These are phyloP conservation scores for Daldinia childiae DNA, from an alignment of 495 filamentous ascomycete species.

Conservation along the genomic window DNA sequence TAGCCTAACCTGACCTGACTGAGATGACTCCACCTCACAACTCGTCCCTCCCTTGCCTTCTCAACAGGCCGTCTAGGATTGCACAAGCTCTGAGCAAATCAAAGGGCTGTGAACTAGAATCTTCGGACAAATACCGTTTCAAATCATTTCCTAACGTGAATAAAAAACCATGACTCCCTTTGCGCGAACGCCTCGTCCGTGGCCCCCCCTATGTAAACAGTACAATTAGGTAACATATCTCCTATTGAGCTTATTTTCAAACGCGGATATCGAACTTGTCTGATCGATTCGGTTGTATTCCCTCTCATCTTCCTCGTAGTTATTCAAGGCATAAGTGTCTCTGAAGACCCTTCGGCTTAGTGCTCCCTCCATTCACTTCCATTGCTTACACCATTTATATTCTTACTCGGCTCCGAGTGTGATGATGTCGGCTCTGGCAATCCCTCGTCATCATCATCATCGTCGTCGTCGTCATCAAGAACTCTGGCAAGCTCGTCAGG, in stretches of 20 bases:
- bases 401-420: conserved; percentile 23
- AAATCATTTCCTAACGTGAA: conserved; percentile 1
- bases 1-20: not conserved
- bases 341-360: conserved; percentile 9
- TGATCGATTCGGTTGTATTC: not conserved
- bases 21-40: not conserved
- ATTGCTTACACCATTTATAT: conserved; percentile 47
- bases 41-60: not conserved
- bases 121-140: not conserved
- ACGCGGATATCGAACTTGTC: not conserved
- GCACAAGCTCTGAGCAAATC: no score
- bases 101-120: not conserved
- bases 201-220: conserved; percentile 10
- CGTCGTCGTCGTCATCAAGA: conserved; percentile 61
- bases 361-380: conserved; percentile 56
- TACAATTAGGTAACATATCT: conserved; percentile 20
- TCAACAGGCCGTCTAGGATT: no score
- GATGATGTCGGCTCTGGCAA: conserved; percentile 20
- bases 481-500: conserved; percentile 64
- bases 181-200: conserved; percentile 22
- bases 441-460: conserved; percentile 53
- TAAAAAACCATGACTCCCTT: conserved; percentile 30
- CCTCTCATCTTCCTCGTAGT: not conserved
- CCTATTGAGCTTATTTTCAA: not conserved
- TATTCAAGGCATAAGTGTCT: not conserved